Percentiles rank a stretch among this genome's conserved stretches.
Conservation (phyloP, 1,284 basidiomycete genomes). For the Cutaneotrichosporon mucoides region DNA sequence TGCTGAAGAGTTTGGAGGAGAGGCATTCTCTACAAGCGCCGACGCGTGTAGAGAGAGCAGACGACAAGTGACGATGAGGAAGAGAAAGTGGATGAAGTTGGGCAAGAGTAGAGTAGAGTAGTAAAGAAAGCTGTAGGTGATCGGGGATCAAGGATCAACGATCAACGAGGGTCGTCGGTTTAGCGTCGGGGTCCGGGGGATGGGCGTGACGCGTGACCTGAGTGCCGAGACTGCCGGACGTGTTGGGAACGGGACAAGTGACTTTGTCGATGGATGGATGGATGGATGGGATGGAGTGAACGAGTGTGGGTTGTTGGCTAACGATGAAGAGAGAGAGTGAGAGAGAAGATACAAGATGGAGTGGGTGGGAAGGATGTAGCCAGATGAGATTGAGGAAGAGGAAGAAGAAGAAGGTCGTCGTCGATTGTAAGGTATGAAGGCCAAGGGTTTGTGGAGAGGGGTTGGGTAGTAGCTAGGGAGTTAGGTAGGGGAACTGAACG, state of each 20-base stretch:
- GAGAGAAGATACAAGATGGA: background rate
- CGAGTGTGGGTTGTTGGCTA: background rate
- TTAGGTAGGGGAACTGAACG: too few species aligned
- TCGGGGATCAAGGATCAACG: background rate
- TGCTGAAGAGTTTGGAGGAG: slow-evolving; percentile 14
- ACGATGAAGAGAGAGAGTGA: background rate
- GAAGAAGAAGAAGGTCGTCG: background rate
- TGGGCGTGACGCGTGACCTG: slow-evolving; percentile 3
- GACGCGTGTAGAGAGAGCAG: background rate
- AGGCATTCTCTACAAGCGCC: slow-evolving; percentile 7
- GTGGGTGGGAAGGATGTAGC: background rate
- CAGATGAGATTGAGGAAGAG: background rate
- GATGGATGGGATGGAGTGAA: background rate
- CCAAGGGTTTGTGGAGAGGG: too few species aligned
- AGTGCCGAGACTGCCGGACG: background rate
- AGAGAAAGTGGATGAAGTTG: background rate
- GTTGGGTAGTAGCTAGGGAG: background rate
- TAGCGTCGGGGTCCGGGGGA: background rate
- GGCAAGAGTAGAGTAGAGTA: background rate
- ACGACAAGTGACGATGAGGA: background rate
- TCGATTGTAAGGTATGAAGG: background rate
- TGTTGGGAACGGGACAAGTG: background rate
- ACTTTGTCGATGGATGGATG: too few species aligned
- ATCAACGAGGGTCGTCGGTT: background rate
- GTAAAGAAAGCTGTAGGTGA: too few species aligned